Base-by-base conservation (phyloP, 2,329 filamentous ascomycete species). In the Pyricularia sp. region DNA sequence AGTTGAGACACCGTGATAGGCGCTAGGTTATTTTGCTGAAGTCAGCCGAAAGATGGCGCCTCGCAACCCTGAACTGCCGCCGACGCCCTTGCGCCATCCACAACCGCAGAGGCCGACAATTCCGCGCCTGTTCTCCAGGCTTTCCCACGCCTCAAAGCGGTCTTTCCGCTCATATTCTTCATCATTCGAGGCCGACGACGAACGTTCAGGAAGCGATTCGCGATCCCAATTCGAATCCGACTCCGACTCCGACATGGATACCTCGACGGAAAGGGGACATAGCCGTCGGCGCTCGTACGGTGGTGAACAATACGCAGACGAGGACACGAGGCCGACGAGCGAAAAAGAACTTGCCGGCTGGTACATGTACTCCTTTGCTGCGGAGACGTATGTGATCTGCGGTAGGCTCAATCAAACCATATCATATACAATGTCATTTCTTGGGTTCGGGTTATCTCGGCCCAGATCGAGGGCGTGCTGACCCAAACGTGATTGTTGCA, bases 361-460 rank as follows among this genome's bases (percentile, higher is more conserved):
- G 90, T 99, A 97, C 77, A 88, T 89, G 74, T 97, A 97, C 79
- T 90, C 90, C 57, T 97, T 96, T 82, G 94, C 94, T 28, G 92
- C 93, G 24, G 94, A 99, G 78, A 93, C 96, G 64, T 97, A 97
- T 75, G 91, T 96, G 19, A 90, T 97, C 65, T 97, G 94, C 75
- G 93, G 93, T 90, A 75, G 73, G 86, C 78, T 22, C 19, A 40
- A 49, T n/a, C 40, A 49, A 49, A 49, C 9, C 40, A n/a, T 19
- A 49, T 19, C 40, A n/a, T 19, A 49, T 19, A 49, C n/a, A 19
- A 49, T 49, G 40, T 5, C 40, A 49, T 49, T 19, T n/a, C 2
- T n/a, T 49, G 40, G 16, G 40, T n/a, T 49, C 40, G 40, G 3
- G 40, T 49, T 19, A 49, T 13, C 40, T 49, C 40, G 40, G 40